Base-by-base conservation (phyloP, 208 protist genomes). In the Acanthamoeba rhysodes region DNA sequence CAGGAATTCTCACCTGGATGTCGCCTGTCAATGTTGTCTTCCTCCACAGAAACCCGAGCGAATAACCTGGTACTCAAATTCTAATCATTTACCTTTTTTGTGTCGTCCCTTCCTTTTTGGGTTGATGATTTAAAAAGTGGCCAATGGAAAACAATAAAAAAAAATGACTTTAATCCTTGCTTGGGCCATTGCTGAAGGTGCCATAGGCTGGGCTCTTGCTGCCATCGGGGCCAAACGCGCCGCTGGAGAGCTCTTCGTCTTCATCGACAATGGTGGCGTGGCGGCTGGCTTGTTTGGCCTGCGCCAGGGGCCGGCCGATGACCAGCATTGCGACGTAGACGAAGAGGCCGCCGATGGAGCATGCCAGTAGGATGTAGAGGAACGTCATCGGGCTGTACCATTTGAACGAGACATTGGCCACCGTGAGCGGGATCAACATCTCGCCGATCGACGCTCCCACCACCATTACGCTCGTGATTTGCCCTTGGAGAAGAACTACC, bases 401-500 rank as follows among this genome's bases (percentile, higher is more conserved):
- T 0, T 88, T 62, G 50, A 88, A 88, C 50, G 80, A 57, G 8
- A 88, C 80, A n/a, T 93, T 93, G 62, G 87, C 87, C 62, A 93
- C 64, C 29, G 64, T 50, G 10, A 93, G 87, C 37, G 87, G 87
- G 62, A 93, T 93, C 55, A 93, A 20, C 87, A 93, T 93, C 64
- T 93, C 87, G 7, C 87, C 87, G 27, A 93, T 59, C 5, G 62
- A 93, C 62, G 87, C 87, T 0, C 87, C 87, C 32, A 93, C 64
- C n/a, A 93, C 87, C 62, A 93, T 93, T 29, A 93, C 55, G 41
- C 87, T 93, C 24, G 87, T 93, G 41, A 72, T 76, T 57, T 57
- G 50, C 9, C 80, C 80, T 88, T 62, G 2, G 0, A 27, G 57
- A 7, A 27, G 6, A 7, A 24, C 16, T 10, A 6, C 24, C 2